These are phyloP conservation scores for Chondrostereum purpureum DNA, from an alignment of 1,284 basidiomycete genomes.

Conservation along the genomic window DNA sequence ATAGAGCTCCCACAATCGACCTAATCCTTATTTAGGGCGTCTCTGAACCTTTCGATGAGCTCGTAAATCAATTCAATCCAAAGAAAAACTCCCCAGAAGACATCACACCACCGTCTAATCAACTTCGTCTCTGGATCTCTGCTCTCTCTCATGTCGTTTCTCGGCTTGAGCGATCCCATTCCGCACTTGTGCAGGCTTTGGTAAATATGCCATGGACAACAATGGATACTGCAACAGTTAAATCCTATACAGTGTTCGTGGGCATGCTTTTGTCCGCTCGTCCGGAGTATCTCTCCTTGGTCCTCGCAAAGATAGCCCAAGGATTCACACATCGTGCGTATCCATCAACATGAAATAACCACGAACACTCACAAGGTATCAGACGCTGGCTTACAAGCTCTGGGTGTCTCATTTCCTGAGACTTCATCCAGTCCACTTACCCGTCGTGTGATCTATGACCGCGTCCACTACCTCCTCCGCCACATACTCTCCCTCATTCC, in stretches of 20 bases:
- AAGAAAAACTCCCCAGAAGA: slow-evolving; percentile 28
- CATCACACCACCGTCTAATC: slow-evolving; percentile 40
- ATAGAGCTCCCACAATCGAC: too few relatives aligned
- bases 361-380: slow-evolving; percentile 9
- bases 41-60: slow-evolving; percentile 60
- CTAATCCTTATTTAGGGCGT: slow-evolving; percentile 53
- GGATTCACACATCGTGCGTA: slow-evolving; percentile 86
- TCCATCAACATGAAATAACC: slow-evolving; percentile 12
- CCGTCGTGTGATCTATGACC: slow-evolving; percentile 78
- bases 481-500: slow-evolving; percentile 87
- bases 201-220: slow-evolving; percentile 89
- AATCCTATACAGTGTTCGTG: slow-evolving; percentile 81
- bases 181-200: slow-evolving; percentile 83
- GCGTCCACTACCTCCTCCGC: slow-evolving; percentile 79
- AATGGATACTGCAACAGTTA: slow-evolving; percentile 78
- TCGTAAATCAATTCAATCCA: slow-evolving; percentile 66
- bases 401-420: slow-evolving; percentile 51
- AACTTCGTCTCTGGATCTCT: slow-evolving; percentile 67
- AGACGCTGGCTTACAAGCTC: slow-evolving; percentile 67
- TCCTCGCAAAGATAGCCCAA: slow-evolving; percentile 76
- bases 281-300: slow-evolving; percentile 84
- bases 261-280: slow-evolving; percentile 92
- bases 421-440: slow-evolving; percentile 68
- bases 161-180: slow-evolving; percentile 74
- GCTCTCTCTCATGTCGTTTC: slow-evolving; percentile 78